Percentiles rank a stretch among this genome's conserved stretches.
Evolutionary conservation across 345 rosid genomes (phyloP).

Genomic region (Salix koriyanagi): DNA sequence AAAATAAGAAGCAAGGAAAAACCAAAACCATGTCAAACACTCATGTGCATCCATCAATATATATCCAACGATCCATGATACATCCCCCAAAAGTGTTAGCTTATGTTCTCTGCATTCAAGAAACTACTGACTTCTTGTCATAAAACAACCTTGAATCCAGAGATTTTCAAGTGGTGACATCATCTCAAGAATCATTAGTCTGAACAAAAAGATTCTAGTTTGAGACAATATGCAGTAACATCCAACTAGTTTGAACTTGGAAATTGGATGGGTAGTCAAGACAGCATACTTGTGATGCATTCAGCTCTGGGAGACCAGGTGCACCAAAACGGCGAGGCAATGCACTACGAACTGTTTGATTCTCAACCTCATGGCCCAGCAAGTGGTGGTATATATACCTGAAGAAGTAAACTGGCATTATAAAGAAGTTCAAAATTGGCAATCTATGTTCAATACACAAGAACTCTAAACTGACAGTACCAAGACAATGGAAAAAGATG

Average conservation of each 20-base stretch:
- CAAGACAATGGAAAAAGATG: neutral
- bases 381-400: constrained; percentile 96
- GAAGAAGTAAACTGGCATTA: constrained; percentile 13
- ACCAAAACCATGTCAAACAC: neutral
- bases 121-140: neutral
- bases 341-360: constrained; percentile 86
- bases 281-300: constrained; percentile 86
- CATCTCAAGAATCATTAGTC: neutral
- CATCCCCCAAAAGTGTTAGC: neutral
- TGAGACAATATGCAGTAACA: neutral
- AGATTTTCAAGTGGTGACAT: neutral
- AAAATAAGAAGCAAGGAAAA: neutral
- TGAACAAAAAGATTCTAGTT: neutral
- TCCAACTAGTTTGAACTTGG: neutral
- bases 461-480: neutral
- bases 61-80: neutral
- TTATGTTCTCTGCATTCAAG: neutral
- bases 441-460: neutral
- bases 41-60: neutral
- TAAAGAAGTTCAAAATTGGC: neutral
- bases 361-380: constrained; percentile 98
- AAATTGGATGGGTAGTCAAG: neutral
- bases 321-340: constrained; percentile 97
- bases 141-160: neutral
- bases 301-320: constrained; percentile 98